A percentile compares a stretch with the other conserved stretches of the same genome.
These are phyloP conservation scores for Pisolithus albus DNA, from an alignment of 768 basidiomycete genomes.

Conservation along the genomic window DNA sequence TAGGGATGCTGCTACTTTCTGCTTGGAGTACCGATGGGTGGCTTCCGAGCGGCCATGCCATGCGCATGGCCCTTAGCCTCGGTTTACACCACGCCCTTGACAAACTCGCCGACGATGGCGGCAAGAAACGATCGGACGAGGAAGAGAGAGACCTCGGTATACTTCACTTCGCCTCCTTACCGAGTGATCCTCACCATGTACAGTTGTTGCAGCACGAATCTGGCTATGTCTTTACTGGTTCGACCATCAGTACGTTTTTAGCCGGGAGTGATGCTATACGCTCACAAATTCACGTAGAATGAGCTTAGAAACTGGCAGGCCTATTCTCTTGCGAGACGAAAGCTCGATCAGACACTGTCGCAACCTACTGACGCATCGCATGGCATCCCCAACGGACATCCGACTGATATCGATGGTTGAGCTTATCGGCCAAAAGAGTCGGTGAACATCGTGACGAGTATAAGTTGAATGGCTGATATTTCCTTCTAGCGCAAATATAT, in stretches of 20 bases:
- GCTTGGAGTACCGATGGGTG: slow-evolving; percentile 95
- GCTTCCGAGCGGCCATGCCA: slow-evolving; percentile 91
- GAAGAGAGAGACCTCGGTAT: slow-evolving; percentile 83
- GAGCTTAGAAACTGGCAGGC: slow-evolving; percentile 87
- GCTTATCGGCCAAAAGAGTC: slow-evolving; percentile 87
- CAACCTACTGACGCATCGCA: slow-evolving; percentile 71
- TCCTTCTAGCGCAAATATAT: slow-evolving; percentile 74
- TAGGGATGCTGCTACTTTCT: slow-evolving; percentile 86
- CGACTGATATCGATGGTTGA: slow-evolving; percentile 84
- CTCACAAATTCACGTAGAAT: slow-evolving; percentile 44
- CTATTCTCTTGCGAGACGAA: slow-evolving; percentile 85
- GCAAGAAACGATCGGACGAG: slow-evolving; percentile 63
- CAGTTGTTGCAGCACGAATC: slow-evolving; percentile 87
- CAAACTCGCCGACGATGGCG: slow-evolving; percentile 71
- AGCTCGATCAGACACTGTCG: slow-evolving; percentile 81
- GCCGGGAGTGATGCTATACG: not conserved
- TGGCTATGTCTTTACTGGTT: slow-evolving; percentile 97
- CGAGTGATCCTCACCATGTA: not conserved
- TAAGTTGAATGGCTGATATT: slow-evolving; percentile 2
- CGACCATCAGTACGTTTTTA: slow-evolving; percentile 74
- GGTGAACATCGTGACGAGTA: slow-evolving; percentile 15
- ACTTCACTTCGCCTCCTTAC: slow-evolving; percentile 8
- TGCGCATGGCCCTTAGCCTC: slow-evolving; percentile 93
- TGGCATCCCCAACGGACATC: slow-evolving; percentile 87
- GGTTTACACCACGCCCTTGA: slow-evolving; percentile 89